Conservation (phyloP, 805 yeast genomes). For the Schizosaccharomyces octosporus region DNA sequence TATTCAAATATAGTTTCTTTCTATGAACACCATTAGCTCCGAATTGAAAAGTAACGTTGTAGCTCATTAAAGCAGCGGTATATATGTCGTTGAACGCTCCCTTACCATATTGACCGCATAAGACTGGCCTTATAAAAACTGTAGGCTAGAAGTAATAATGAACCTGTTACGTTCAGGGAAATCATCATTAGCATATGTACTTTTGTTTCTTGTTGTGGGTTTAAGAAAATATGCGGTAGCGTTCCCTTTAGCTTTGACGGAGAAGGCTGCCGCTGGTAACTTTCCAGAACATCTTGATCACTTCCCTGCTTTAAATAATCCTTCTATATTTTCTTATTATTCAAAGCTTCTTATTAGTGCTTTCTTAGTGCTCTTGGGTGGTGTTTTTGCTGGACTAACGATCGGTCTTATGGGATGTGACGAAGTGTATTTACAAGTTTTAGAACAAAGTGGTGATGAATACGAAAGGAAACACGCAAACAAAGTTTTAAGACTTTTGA, state of each 20-base stretch:
- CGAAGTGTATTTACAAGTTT: conserved; percentile 77
- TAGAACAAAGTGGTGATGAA: conserved; percentile 51
- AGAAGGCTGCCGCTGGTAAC: neutral
- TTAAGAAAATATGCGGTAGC: neutral
- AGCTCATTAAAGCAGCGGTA: too few species aligned
- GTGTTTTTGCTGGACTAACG: conserved; percentile 79
- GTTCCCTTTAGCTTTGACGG: neutral
- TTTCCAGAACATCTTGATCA: neutral
- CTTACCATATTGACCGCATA: too few species aligned
- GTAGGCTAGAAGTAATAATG: too few species aligned
- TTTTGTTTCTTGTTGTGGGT: too few species aligned
- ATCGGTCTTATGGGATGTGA: conserved; percentile 94
- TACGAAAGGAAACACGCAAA: conserved; percentile 44
- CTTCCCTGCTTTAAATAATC: neutral
- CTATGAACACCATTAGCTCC: too few species aligned
- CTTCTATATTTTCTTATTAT: conserved; percentile 8
- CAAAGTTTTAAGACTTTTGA: conserved; percentile 46
- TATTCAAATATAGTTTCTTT: too few species aligned
- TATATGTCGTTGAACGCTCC: too few species aligned
- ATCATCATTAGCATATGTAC: too few species aligned
- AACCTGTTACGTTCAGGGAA: too few species aligned
- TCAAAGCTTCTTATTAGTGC: conserved; percentile 22
- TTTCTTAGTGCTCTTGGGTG: conserved; percentile 47
- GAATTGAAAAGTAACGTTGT: too few species aligned
- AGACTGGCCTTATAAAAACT: too few species aligned